Conservation (phyloP, 805 yeast genomes). For the Allodekkera sacchari region DNA sequence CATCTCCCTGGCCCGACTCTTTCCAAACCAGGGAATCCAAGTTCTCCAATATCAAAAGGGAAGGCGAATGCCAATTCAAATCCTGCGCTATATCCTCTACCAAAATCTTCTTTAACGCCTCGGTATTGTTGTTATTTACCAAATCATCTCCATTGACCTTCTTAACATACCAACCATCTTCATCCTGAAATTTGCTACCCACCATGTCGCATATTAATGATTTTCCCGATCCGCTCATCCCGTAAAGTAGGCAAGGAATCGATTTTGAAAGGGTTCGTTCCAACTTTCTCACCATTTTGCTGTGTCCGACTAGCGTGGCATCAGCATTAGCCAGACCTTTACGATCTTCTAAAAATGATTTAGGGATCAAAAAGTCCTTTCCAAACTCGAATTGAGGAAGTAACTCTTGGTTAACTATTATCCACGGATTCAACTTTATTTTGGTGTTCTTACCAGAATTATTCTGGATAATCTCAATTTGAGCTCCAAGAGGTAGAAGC, state of each 20-base stretch:
- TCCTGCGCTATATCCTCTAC: slow-evolving; percentile 30
- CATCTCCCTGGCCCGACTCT: slow-evolving; percentile 49
- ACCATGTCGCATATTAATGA: slow-evolving; percentile 43
- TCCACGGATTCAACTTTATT: slow-evolving; percentile 10
- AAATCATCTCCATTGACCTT: slow-evolving; percentile 49
- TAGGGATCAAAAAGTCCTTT: slow-evolving; percentile 36
- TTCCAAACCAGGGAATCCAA: slow-evolving; percentile 65
- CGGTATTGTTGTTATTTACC: slow-evolving; percentile 27
- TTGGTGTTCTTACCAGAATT: slow-evolving; percentile 1
- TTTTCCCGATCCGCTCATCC: slow-evolving; percentile 80
- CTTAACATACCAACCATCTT: slow-evolving; percentile 38
- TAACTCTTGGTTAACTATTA: slow-evolving; percentile 1
- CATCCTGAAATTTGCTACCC: slow-evolving; percentile 25
- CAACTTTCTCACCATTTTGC: slow-evolving; percentile 32
- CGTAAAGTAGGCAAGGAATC: slow-evolving; percentile 56
- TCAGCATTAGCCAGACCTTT: background rate
- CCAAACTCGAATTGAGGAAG: slow-evolving; percentile 37
- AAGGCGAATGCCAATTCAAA: slow-evolving; percentile 63
- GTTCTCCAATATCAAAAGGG: slow-evolving; percentile 69
- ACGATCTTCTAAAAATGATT: slow-evolving; percentile 27
- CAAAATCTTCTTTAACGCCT: slow-evolving; percentile 3
- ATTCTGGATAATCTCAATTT: slow-evolving; percentile 26
- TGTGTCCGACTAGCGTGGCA: slow-evolving; percentile 49
- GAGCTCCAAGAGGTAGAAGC: slow-evolving; percentile 51
- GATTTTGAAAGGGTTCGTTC: slow-evolving; percentile 30